Base-by-base conservation (phyloP, 768 basidiomycete genomes). In the Tricholoma furcatifolium region DNA sequence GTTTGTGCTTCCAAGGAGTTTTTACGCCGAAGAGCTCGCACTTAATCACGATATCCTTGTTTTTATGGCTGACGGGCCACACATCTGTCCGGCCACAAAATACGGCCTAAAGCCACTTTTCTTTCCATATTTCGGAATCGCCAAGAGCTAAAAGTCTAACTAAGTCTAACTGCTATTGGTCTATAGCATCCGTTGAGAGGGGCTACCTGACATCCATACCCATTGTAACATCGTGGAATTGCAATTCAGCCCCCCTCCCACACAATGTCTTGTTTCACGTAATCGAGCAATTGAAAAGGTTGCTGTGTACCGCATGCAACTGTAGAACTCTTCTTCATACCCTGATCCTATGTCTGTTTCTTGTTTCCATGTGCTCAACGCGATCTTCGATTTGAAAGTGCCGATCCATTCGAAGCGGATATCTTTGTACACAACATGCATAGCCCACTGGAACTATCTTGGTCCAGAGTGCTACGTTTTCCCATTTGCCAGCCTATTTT, bases 11-110 rank as follows among this genome's bases (percentile, higher is more conserved):
- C 39, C 40, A 31, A 49, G 14, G 40, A n/a, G 41, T 3, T 35
- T 17, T 21, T 23, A 43, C 15, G 18, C 49, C 49, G 49, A 50
- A 11, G 41, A 43, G 15, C 7, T 31, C 49, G 49, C 49, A 50
- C 12, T 30, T 27, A 3, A n/a, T 7, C 27, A 27, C 7, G 27
- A 27, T 27, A 3, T 27, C 27, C 27, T 27, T 27, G 27, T 27
- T 27, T 27, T 27, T 7, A 27, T 27, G 7, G 27, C 27, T 7
- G 27, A 27, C 27, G 27, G 7, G 27, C 27, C 27, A 27, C 27
- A 27, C 4, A 27, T 7, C 7, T 27, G 7, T 7, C 7, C 4
- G 3, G 27, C 7, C 27, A 27, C 4, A 27, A 27, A 27, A 27
- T 27, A 27, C 7, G 27, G 27, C 27, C 4, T 27, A 27, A 27